Conservation (phyloP, 345 rosid genomes). For the Hypericum perforatum region DNA sequence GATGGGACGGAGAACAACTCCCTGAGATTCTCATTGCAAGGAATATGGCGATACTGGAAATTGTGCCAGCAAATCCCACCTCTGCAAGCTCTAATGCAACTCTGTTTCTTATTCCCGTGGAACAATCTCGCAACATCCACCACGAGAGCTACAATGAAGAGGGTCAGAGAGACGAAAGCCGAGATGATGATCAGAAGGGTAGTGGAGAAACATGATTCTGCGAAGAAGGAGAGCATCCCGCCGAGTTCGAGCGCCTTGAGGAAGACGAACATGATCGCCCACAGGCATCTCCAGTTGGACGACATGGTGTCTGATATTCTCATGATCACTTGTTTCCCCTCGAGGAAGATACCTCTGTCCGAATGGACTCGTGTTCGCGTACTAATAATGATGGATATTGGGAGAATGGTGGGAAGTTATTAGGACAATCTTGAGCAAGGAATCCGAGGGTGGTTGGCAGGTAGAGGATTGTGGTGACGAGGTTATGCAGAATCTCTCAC, state of each 20-base stretch:
- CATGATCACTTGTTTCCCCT: background rate
- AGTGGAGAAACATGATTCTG: slow-evolving; percentile 3
- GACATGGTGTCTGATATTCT: slow-evolving; percentile 14
- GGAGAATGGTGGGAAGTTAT: too few species aligned
- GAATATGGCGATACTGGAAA: background rate
- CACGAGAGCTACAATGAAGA: slow-evolving; percentile 10
- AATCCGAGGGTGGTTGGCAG: too few species aligned
- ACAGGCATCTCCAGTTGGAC: slow-evolving; percentile 14
- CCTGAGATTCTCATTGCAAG: too few species aligned
- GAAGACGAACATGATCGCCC: slow-evolving; percentile 12
- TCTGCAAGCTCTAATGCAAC: slow-evolving; percentile 5
- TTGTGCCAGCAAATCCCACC: slow-evolving; percentile 27
- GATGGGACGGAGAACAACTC: too few species aligned
- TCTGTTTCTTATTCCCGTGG: background rate
- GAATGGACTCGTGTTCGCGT: too few species aligned
- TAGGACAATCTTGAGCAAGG: too few species aligned
- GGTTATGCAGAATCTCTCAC: too few species aligned
- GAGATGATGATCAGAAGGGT: slow-evolving; percentile 10
- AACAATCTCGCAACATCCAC: slow-evolving; percentile 5
- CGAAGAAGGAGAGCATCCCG: background rate
- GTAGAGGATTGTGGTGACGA: too few species aligned
- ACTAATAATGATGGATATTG: too few species aligned
- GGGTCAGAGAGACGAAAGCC: slow-evolving; percentile 7
- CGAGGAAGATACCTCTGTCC: background rate
- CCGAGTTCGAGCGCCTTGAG: slow-evolving; percentile 14